These are phyloP conservation scores for Candida dubliniensis DNA, from an alignment of 1,139 yeast species.

Conservation along the genomic window DNA sequence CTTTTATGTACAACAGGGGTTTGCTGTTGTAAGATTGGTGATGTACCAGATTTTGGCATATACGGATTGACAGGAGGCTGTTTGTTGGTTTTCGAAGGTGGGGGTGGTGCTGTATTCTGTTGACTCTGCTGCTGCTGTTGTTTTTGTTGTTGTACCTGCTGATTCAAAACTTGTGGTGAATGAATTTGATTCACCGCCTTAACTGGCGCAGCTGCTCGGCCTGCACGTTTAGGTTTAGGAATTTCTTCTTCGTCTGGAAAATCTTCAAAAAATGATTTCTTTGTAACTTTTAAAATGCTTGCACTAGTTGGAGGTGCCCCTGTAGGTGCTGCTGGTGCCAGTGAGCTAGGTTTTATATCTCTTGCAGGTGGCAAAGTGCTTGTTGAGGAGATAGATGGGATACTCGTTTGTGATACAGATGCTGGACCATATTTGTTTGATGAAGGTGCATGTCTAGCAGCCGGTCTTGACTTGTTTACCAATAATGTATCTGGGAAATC, in stretches of 20 bases:
- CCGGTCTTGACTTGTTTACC: conserved; percentile 38
- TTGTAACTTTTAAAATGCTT: conserved; percentile 15
- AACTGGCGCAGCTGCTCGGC: conserved; percentile 30
- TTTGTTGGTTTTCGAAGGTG: conserved; percentile 14
- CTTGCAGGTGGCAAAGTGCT: conserved; percentile 10
- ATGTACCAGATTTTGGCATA: conserved; percentile 16
- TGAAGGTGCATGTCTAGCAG: conserved; percentile 24
- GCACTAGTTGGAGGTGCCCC: conserved; percentile 4
- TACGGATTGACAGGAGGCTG: conserved; percentile 18
- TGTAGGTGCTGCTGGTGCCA: conserved; percentile 10
- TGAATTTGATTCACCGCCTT: conserved; percentile 15
- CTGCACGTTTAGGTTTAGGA: conserved; percentile 29
- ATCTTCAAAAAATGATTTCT: conserved; percentile 56
- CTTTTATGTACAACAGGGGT: conserved; percentile 11
- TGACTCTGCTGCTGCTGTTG: conserved; percentile 3
- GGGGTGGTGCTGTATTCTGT: conserved; percentile 9
- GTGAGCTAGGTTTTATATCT: conserved; percentile 4
- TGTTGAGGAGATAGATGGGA: conserved; percentile 15
- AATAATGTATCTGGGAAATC: conserved; percentile 73
- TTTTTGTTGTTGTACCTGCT: conserved; percentile 5
- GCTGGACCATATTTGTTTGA: conserved; percentile 29
- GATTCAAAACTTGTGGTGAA: conserved; percentile 7
- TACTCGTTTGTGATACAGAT: conserved; percentile 16
- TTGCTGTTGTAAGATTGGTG: conserved; percentile 17
- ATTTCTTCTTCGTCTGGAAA: conserved; percentile 36